Evolutionary conservation across 2,329 filamentous ascomycete species (phyloP).

Genomic region (Anthostomella pinea): DNA sequence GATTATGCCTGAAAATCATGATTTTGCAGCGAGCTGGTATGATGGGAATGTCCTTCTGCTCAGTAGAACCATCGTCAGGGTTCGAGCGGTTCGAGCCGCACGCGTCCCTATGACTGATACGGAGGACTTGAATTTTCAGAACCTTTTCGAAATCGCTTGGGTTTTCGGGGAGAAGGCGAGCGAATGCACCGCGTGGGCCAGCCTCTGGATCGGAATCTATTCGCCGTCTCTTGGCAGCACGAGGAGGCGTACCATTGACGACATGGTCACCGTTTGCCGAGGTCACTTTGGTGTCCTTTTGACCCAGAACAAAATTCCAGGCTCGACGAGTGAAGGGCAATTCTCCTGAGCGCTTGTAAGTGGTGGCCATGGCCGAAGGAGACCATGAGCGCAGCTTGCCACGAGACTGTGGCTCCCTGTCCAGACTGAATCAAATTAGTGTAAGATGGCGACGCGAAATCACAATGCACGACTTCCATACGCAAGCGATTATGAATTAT

Average conservation of each 20-base stretch:
- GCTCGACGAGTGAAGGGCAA: constrained; percentile 55
- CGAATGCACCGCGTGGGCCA: constrained; percentile 21
- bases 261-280: constrained; percentile 37
- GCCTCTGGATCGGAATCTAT: constrained; percentile 39
- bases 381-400: constrained; percentile 34
- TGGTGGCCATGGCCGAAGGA: constrained; percentile 46
- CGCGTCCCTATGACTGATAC: constrained; percentile 49
- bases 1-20: constrained; percentile 35
- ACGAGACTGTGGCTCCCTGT: constrained; percentile 25
- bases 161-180: constrained; percentile 22
- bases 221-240: constrained; percentile 50
- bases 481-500: constrained; percentile 24
- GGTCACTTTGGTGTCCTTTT: constrained; percentile 45
- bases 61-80: constrained; percentile 33
- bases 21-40: constrained; percentile 43
- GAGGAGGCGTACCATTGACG: constrained; percentile 36
- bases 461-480: constrained; percentile 15
- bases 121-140: constrained; percentile 52
- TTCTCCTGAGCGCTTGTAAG: constrained; percentile 43
- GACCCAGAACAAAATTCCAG: constrained; percentile 48
- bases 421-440: constrained; percentile 11
- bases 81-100: constrained; percentile 36
- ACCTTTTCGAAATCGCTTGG: constrained; percentile 35
- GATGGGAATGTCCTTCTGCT: constrained; percentile 34
- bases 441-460: constrained; percentile 8